phyloP scores from a whole-genome alignment of 257 asterid species.

The Haberlea rhodopensis region DNA sequence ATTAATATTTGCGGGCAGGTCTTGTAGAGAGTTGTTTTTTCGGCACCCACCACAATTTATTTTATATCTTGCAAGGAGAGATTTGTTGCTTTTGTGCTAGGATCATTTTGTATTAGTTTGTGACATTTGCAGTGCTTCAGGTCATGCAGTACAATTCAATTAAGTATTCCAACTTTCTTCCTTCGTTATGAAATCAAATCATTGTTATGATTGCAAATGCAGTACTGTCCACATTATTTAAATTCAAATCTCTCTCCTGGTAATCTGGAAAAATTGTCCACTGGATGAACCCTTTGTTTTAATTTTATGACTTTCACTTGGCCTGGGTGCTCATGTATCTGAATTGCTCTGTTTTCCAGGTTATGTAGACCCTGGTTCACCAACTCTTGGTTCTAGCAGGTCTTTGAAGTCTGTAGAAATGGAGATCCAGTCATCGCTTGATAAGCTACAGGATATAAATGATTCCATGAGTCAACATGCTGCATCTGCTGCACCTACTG shows the following conservation, averaged over 20 bases:
- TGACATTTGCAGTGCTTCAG: background rate
- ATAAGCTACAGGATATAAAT: constrained; percentile 84
- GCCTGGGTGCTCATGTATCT: constrained; percentile 19
- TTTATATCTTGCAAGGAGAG: too few species aligned
- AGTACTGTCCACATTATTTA: too few species aligned
- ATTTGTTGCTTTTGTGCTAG: too few species aligned
- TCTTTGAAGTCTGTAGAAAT: constrained; percentile 96
- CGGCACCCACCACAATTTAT: background rate
- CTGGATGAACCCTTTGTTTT: background rate
- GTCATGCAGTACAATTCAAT: background rate
- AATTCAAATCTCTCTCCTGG: background rate
- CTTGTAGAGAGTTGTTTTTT: background rate
- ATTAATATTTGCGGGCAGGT: background rate
- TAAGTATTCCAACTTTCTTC: background rate
- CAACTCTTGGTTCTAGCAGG: constrained; percentile 81
- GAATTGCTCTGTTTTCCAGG: constrained; percentile 51
- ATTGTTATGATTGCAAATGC: constrained; percentile 18
- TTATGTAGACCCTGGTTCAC: constrained; percentile 75
- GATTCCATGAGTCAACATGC: constrained; percentile 98
- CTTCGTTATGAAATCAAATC: background rate
- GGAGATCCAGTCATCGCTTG: constrained; percentile 94
- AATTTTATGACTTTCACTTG: background rate
- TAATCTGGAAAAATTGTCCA: background rate
- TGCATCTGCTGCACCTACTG: constrained; percentile 78
- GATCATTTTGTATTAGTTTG: background rate